Evolutionary conservation across 768 basidiomycete species (phyloP), one percentile per base, ranked within the genome.

Genomic region (Tylopilus balloui): DNA sequence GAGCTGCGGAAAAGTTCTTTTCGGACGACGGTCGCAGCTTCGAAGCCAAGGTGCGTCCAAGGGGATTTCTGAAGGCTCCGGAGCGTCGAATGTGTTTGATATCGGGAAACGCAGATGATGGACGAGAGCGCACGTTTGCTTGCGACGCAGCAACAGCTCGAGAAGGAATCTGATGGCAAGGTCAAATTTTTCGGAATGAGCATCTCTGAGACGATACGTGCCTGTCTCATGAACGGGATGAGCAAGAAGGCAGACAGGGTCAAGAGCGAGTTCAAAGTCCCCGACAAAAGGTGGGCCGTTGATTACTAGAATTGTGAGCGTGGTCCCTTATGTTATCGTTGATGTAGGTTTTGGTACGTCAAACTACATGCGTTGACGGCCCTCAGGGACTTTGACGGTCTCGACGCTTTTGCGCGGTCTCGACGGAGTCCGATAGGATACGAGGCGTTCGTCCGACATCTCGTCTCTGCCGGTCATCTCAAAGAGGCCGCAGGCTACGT

Each of bases 361-460:
- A 97, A 96, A 65, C 68, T 99, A 5, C 80, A 90, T 45, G 88
- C 92, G 0, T 69, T 98, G 47, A 85, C 86, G 10, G 75, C 78
- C n/a, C 72, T 79, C 19, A 76, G 82, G 50, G 92, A 96, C 66
- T 98, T 93, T 66, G 88, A 93, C 28, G 83, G 78, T 2, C 75
- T 98, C 13, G 92, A 97, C 41, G 64, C 77, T 0, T 95, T 99
- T 63, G 81, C 92, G 2, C 87, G 84, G 57, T 87, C 86, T 29
- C 93, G 81, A 68, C 80, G 91, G 56, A 92, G 88, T 66, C 94
- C 95, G 4, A 97, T 98, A 50, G 95, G 96, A 1, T 98, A 95
- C 61, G 94, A 97, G 62, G 78, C 86, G 0, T 92, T 92, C 63
- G 92, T 93, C 21, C 80, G 75, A 31, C 83, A 89, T 56, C 76